These are phyloP conservation scores for Stentor coeruleus DNA, from an alignment of 73 alveolate species.

Conservation along the genomic window DNA sequence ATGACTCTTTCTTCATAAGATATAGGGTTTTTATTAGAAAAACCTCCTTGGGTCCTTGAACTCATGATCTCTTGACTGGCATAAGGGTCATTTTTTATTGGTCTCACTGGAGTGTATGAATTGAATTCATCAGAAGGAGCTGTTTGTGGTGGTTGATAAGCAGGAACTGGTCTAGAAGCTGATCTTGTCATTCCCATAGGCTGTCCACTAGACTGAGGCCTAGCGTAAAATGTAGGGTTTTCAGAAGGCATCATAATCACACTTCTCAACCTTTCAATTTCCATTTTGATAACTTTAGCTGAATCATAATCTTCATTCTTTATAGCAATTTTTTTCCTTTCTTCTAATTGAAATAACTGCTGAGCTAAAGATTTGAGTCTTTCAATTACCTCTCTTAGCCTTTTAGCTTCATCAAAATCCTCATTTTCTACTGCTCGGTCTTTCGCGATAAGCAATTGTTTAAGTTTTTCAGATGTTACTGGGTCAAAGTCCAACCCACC, in stretches of 20 bases:
- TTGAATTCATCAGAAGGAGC: too few species aligned
- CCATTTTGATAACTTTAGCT: constrained; percentile 89
- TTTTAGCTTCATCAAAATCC: constrained; percentile 95
- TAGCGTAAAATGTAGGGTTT: background rate
- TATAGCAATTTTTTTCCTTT: constrained; percentile 90
- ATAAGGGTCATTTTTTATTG: too few species aligned
- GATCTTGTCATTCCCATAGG: background rate
- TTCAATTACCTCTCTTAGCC: constrained; percentile 83
- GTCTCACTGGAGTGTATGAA: too few species aligned
- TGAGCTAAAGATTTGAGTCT: constrained; percentile 72
- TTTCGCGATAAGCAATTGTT: constrained; percentile 78
- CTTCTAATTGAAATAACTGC: constrained; percentile 72
- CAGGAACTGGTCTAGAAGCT: background rate
- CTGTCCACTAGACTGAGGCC: constrained; percentile 33
- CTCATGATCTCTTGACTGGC: too few species aligned
- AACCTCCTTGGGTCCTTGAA: too few species aligned
- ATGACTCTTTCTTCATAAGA: constrained; percentile 77
- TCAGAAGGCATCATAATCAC: constrained; percentile 65
- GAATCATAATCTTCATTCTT: constrained; percentile 92
- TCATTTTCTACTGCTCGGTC: constrained; percentile 92
- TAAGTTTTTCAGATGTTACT: constrained; percentile 78
- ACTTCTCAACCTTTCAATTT: constrained; percentile 89
- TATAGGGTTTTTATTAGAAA: background rate
- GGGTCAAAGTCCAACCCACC: constrained; percentile 77
- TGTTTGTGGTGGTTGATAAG: too few species aligned